Conservation (phyloP, 106 monocot species). For the Acorus calamus region DNA sequence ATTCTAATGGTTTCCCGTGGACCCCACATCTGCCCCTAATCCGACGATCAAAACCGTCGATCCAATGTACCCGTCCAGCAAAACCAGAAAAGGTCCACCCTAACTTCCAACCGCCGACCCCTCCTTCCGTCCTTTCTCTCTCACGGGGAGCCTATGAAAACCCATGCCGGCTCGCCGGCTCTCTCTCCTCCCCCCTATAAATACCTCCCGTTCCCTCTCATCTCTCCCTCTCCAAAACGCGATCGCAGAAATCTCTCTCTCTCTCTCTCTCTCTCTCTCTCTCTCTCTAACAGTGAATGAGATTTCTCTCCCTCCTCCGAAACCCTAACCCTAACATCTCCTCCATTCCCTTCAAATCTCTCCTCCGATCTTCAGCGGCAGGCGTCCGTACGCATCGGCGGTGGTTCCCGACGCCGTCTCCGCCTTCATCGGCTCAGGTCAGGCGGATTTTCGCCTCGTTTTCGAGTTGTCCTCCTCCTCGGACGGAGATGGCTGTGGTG, state of each 20-base stretch:
- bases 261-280: too few species aligned
- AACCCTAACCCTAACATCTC: constrained; percentile 8
- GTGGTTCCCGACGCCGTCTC: not conserved
- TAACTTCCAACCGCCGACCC: constrained; percentile 28
- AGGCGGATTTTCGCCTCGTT: too few species aligned
- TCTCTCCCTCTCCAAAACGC: not conserved
- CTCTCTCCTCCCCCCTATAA: constrained; percentile 12
- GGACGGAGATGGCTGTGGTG: not conserved
- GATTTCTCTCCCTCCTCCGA: constrained; percentile 6
- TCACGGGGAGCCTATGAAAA: constrained; percentile 20
- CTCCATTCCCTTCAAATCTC: constrained; percentile 8
- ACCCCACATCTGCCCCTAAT: too few species aligned
- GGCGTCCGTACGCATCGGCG: constrained; percentile 10
- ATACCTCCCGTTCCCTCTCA: constrained; percentile 6
- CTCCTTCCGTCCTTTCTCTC: not conserved
- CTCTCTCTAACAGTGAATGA: constrained; percentile 10
- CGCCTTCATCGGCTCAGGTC: too few species aligned
- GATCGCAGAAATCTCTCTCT: too few species aligned
- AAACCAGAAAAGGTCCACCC: not conserved
- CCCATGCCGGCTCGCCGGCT: constrained; percentile 36
- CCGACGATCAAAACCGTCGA: too few species aligned
- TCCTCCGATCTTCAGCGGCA: not conserved
- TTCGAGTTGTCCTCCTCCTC: too few species aligned
- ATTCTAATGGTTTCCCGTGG: too few species aligned
- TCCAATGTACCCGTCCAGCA: too few species aligned